Base-by-base conservation (phyloP, 371 early-diverging fungal species). In the Apophysomyces trapeziformis region DNA sequence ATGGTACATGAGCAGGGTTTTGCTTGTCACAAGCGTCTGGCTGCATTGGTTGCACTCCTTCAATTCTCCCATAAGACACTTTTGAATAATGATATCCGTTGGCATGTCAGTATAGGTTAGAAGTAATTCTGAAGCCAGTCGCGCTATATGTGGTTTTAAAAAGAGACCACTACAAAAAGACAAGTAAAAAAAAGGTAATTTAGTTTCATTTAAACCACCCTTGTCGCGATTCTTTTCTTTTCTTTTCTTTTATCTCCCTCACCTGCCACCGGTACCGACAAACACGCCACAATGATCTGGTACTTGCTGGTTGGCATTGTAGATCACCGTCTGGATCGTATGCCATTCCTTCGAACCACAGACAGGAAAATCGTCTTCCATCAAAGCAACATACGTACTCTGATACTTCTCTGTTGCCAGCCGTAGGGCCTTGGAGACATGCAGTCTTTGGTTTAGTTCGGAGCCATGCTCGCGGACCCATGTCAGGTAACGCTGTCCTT, bases 361-460 rank as follows among this genome's bases (percentile, higher is more conserved):
- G 0, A 88, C 78, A 3, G 87, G 88, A 46, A 88, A 88, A 67
- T 88, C 88, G 58, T 88, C 88, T 65, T 88, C 88, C 70, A 84
- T 74, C 35, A 88, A 63, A 1, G 79, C 82, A 47, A 85, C 61
- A 60, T 88, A 88, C 1, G 82, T 66, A 64, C 79, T 68, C 68
- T 73, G 64, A 32, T 79, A 76, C 2, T 62, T 66, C 5, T 68
- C 57, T 0, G 80, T 66, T 5, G 77, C 85, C 32, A 79, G 47
- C 45, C 69, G 69, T 43, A 88, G 68, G 5, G 87, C 88, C 18
- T 75, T 80, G 13, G 85, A 76, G n/a, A 88, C 75, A 71, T 88
- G 88, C 21, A 79, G 63, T 7, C 86, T 79, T 58, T 88, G 88
- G 62, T 85, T 83, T 65, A 70, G 72, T 26, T 77, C 76, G 3